phyloP scores from a whole-genome alignment of 371 early-diverging fungal species.

The Apophysomyces sp. region DNA sequence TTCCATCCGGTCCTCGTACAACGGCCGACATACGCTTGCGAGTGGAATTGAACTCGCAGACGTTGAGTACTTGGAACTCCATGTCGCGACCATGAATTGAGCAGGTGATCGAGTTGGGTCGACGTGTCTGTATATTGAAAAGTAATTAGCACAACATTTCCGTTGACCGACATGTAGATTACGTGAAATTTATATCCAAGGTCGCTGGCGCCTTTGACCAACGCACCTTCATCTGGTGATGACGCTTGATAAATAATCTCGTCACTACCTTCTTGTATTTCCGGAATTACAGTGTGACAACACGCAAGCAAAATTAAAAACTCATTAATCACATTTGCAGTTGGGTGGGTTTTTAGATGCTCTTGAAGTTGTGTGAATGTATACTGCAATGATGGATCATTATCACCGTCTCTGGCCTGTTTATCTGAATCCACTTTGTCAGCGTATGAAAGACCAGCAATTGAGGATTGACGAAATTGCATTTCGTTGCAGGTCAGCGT shows the following conservation, averaged over 20 bases:
- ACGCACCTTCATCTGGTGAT: slow-evolving; percentile 91
- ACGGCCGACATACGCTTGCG: slow-evolving; percentile 97
- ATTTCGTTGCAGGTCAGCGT: slow-evolving; percentile 97
- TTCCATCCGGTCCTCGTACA: slow-evolving; percentile 88
- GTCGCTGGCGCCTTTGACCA: slow-evolving; percentile 78
- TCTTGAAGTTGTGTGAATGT: slow-evolving; percentile 66
- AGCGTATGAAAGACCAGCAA: slow-evolving; percentile 77
- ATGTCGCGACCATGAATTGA: slow-evolving; percentile 59
- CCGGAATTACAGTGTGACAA: slow-evolving; percentile 98
- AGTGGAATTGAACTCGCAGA: slow-evolving; percentile 97
- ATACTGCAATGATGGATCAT: slow-evolving; percentile 61
- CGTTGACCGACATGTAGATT: slow-evolving; percentile 1
- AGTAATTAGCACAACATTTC: not conserved
- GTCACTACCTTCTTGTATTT: slow-evolving; percentile 66
- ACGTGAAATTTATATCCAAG: slow-evolving; percentile 65
- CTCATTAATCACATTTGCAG: slow-evolving; percentile 68
- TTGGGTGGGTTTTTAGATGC: slow-evolving; percentile 62
- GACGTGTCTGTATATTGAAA: slow-evolving; percentile 66
- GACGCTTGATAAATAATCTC: slow-evolving; percentile 84
- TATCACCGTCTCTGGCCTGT: slow-evolving; percentile 68
- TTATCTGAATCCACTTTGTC: slow-evolving; percentile 76
- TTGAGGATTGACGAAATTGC: slow-evolving; percentile 88
- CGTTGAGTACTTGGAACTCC: slow-evolving; percentile 88
- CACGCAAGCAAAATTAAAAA: slow-evolving; percentile 84
- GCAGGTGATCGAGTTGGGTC: slow-evolving; percentile 85